Percentiles rank a stretch among this genome's conserved stretches.
Conservation (phyloP, 441 rosid species). For the Metrosideros polymorpha region DNA sequence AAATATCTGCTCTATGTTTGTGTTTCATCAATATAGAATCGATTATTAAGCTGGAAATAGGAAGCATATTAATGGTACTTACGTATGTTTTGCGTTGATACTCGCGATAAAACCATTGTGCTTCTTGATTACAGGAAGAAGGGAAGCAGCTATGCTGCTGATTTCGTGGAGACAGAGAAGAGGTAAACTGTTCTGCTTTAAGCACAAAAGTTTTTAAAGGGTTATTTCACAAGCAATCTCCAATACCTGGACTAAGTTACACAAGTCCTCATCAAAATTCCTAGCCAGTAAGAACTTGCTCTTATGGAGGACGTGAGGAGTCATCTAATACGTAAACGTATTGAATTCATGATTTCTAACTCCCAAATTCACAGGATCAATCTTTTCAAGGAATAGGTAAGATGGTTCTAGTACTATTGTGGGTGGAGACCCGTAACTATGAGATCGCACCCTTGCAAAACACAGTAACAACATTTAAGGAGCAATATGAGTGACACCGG, state of each 20-base stretch:
- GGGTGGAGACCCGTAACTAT: neutral
- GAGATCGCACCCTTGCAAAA: neutral
- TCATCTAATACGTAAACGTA: neutral
- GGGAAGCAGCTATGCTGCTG: constrained; percentile 43
- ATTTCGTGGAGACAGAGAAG: constrained; percentile 47
- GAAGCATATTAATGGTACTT: neutral
- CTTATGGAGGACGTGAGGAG: neutral
- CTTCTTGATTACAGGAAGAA: constrained; percentile 47
- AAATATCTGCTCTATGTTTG: neutral
- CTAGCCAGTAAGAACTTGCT: neutral
- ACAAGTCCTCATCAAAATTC: neutral
- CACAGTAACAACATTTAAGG: neutral
- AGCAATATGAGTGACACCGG: neutral
- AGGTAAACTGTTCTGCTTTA: constrained; percentile 23
- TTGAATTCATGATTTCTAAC: neutral
- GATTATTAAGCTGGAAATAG: neutral
- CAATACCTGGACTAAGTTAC: neutral
- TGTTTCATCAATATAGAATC: neutral
- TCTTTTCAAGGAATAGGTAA: neutral
- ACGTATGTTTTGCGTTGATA: neutral
- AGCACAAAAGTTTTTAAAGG: neutral
- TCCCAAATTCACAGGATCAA: neutral
- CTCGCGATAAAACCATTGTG: neutral
- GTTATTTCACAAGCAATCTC: neutral
- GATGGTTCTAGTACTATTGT: neutral